phyloP scores from a whole-genome alignment of 768 basidiomycete genomes.

The Kwoniella dendrophila region DNA sequence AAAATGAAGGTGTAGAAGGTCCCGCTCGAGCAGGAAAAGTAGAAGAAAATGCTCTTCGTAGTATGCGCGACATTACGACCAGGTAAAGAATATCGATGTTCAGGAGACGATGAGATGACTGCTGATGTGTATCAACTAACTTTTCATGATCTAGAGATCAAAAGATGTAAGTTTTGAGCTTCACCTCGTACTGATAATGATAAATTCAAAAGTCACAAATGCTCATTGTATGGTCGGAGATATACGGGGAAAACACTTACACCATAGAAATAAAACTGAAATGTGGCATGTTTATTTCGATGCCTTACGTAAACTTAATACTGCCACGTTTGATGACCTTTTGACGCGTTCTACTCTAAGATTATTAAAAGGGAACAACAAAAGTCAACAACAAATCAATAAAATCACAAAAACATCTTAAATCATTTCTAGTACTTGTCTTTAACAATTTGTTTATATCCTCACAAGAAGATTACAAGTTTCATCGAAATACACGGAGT shows the following conservation, averaged over 20 bases:
- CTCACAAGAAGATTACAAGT: too few relatives aligned
- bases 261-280: background rate
- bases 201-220: constrained; percentile 9
- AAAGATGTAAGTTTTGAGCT: background rate
- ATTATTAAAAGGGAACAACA: background rate
- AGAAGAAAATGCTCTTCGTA: constrained; percentile 33
- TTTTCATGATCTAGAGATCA: background rate
- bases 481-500: background rate
- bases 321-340: constrained; percentile 6
- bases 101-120: too few relatives aligned
- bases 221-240: constrained; percentile 2
- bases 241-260: constrained; percentile 13
- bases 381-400: constrained; percentile 23
- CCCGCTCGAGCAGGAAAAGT: constrained; percentile 27
- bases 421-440: too few relatives aligned
- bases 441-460: too few relatives aligned
- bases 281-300: constrained; percentile 1
- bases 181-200: background rate
- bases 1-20: constrained; percentile 25
- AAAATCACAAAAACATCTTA: too few relatives aligned
- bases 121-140: background rate
- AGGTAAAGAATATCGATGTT: background rate
- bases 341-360: constrained; percentile 9
- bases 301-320: background rate
- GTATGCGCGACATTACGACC: constrained; percentile 32